Conservation (phyloP, 2,329 filamentous ascomycete species). For the Arthrobotrys sinensis region DNA sequence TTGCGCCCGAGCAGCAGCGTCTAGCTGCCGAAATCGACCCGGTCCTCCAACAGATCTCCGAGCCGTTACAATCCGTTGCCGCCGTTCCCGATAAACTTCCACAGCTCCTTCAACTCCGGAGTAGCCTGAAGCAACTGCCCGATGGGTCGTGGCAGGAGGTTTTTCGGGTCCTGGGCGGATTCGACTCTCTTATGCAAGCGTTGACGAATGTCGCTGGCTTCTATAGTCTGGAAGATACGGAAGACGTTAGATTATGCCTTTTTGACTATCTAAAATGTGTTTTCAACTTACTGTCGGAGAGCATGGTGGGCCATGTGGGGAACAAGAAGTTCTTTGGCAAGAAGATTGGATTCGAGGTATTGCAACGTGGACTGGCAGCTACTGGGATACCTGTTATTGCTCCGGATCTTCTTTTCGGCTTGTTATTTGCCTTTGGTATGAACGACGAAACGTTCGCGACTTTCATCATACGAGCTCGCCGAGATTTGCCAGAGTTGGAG, state of each 20-base stretch:
- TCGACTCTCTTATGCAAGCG: conserved; percentile 79
- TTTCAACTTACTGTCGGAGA: conserved; percentile 81
- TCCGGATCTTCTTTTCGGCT: conserved; percentile 85
- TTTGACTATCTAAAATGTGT: conserved; percentile 80
- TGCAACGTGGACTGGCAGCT: conserved; percentile 81
- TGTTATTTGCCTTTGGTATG: conserved; percentile 83
- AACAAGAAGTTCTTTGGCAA: conserved; percentile 91
- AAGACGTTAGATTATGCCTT: conserved; percentile 76
- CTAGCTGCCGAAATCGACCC: conserved; percentile 67
- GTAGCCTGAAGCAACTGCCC: conserved; percentile 75
- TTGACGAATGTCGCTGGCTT: conserved; percentile 81
- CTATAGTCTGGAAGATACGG: conserved; percentile 73
- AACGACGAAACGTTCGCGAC: conserved; percentile 78
- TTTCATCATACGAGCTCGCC: conserved; percentile 54
- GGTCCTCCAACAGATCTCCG: conserved; percentile 67
- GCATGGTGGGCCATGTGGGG: conserved; percentile 83
- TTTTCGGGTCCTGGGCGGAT: conserved; percentile 85
- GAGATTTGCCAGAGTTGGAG: conserved; percentile 51
- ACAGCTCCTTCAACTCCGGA: conserved; percentile 74
- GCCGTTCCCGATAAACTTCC: conserved; percentile 66
- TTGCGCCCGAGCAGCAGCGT: conserved; percentile 63
- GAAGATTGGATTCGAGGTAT: conserved; percentile 81
- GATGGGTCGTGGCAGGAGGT: conserved; percentile 77
- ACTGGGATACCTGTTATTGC: conserved; percentile 77
- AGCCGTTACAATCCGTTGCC: conserved; percentile 65